These are phyloP conservation scores for Podospora pseudopauciseta DNA, from an alignment of 495 filamentous ascomycete genomes.

Conservation along the genomic window DNA sequence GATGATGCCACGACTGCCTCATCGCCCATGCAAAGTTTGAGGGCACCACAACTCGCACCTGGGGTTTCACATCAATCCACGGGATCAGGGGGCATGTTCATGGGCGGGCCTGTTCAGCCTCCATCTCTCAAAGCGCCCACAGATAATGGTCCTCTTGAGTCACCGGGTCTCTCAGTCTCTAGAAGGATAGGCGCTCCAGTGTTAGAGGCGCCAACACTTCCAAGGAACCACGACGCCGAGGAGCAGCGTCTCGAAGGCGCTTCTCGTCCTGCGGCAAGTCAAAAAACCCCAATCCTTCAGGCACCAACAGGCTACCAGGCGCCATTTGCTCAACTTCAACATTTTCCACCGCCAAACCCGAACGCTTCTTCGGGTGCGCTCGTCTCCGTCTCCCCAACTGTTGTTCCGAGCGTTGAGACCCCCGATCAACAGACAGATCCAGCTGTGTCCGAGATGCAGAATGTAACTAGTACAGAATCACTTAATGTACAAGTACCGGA, in stretches of 20 bases:
- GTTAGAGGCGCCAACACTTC: neutral
- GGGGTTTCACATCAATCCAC: neutral
- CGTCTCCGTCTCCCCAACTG: neutral
- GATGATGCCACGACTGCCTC: neutral
- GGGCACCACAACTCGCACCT: neutral
- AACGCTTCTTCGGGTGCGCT: neutral
- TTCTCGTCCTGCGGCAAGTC: neutral
- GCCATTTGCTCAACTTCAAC: neutral
- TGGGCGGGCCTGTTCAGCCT: slow-evolving; percentile 3
- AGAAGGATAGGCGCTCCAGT: neutral
- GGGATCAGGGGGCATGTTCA: neutral
- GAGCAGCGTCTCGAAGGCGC: neutral
- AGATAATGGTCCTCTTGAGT: neutral
- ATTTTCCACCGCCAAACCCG: neutral
- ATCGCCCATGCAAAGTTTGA: neutral
- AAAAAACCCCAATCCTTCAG: neutral
- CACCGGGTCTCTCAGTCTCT: neutral
- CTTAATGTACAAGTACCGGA: neutral
- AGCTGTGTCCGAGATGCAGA: neutral
- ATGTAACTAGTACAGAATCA: neutral
- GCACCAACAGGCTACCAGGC: neutral
- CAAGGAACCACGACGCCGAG: neutral
- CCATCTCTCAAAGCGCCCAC: neutral
- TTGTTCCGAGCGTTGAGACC: neutral
- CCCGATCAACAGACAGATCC: neutral